Percentiles rank a stretch among this genome's conserved stretches.
These are phyloP conservation scores for Salvia hispanica DNA, from an alignment of 257 asterid genomes.

Conservation along the genomic window DNA sequence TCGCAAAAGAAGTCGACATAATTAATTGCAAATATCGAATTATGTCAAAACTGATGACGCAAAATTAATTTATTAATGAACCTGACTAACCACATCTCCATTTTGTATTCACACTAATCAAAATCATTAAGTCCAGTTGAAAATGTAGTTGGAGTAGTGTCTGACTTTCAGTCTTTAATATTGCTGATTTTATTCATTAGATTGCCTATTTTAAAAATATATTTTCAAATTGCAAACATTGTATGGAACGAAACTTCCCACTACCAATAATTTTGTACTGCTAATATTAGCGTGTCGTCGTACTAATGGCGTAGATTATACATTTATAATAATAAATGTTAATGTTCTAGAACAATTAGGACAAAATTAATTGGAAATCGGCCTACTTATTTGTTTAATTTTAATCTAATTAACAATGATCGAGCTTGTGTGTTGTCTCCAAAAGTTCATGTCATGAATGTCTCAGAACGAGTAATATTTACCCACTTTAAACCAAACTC, in stretches of 20 bases:
- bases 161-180: background rate
- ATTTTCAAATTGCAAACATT: background rate
- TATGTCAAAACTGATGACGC: slow-evolving; percentile 6
- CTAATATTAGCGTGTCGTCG: too few relatives aligned
- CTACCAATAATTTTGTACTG: too few relatives aligned
- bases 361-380: too few relatives aligned
- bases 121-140: background rate
- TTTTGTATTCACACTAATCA: background rate
- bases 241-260: background rate
- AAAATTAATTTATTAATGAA: background rate
- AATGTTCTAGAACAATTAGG: too few relatives aligned
- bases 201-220: background rate
- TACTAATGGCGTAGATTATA: background rate
- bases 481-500: too few relatives aligned
- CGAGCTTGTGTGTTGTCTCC: slow-evolving; percentile 19
- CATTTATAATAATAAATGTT: too few relatives aligned
- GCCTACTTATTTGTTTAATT: too few relatives aligned
- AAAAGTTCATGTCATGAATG: slow-evolving; percentile 26
- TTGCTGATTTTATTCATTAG: background rate
- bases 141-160: background rate
- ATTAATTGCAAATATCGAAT: background rate
- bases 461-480: too few relatives aligned
- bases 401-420: background rate
- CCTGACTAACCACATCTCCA: background rate
- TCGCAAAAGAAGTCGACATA: background rate